Conservation (phyloP, 805 yeast species). For the Schwanniomyces polymorphus region DNA sequence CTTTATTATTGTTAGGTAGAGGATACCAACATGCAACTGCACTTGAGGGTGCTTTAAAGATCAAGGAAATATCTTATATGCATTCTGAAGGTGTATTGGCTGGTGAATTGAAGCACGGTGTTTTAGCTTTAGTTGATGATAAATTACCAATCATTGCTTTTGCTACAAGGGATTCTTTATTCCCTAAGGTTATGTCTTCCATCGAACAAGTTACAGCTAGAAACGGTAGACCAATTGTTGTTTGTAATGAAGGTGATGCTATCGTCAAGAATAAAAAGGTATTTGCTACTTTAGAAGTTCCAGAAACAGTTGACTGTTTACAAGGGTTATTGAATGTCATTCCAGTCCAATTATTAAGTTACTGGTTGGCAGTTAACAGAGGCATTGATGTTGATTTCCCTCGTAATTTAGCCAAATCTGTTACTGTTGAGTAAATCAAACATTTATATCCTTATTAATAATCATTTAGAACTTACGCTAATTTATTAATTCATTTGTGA, state of each 20-base stretch:
- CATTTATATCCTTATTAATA: not conserved
- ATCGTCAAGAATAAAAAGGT: slow-evolving; percentile 56
- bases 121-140: slow-evolving; percentile 93
- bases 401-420: slow-evolving; percentile 96
- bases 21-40: slow-evolving; percentile 98
- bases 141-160: slow-evolving; percentile 91
- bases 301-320: slow-evolving; percentile 93
- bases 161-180: slow-evolving; percentile 94
- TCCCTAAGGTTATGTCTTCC: slow-evolving; percentile 94
- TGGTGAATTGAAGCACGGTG: slow-evolving; percentile 98
- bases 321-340: slow-evolving; percentile 94
- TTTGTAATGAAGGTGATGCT: slow-evolving; percentile 80
- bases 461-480: not conserved
- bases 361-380: slow-evolving; percentile 93
- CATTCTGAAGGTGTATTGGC: slow-evolving; percentile 99
- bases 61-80: slow-evolving; percentile 97
- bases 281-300: slow-evolving; percentile 81
- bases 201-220: slow-evolving; percentile 97
- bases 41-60: slow-evolving; percentile 96
- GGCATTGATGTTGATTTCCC: slow-evolving; percentile 99
- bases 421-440: slow-evolving; percentile 77
- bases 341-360: slow-evolving; percentile 93
- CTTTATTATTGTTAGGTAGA: slow-evolving; percentile 89
- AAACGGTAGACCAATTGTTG: slow-evolving; percentile 93
- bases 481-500: not conserved